Conservation (phyloP, 441 rosid species). For the Viola pubescens region DNA sequence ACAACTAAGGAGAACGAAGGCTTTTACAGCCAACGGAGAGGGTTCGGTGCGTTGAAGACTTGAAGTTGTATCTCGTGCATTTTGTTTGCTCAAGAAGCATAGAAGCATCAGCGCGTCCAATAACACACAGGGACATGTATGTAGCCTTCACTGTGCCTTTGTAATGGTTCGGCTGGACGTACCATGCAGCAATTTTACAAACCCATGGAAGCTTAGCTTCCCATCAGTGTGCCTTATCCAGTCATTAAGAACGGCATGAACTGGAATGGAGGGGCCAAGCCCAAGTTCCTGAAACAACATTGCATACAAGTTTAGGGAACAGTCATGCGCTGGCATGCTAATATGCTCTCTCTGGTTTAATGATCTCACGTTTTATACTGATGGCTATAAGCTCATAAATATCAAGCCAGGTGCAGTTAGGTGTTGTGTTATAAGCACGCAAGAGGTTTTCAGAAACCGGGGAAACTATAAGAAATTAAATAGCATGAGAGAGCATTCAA, state of each 20-base stretch:
- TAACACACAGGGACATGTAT: neutral
- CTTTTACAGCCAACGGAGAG: neutral
- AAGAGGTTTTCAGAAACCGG: neutral
- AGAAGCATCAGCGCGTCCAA: neutral
- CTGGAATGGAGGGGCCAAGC: constrained; percentile 80
- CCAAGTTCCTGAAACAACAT: constrained; percentile 70
- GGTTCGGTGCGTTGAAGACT: neutral
- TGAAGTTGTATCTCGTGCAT: neutral
- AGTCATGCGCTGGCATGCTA: too few relatives aligned
- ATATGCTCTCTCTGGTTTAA: neutral
- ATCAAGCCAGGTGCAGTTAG: neutral
- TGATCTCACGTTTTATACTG: neutral
- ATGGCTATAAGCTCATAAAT: neutral
- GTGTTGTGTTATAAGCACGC: neutral
- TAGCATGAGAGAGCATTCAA: constrained; percentile 1
- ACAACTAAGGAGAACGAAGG: neutral
- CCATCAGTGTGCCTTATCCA: constrained; percentile 90
- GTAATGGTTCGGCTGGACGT: constrained; percentile 48
- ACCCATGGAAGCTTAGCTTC: constrained; percentile 92
- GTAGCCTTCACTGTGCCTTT: constrained; percentile 34
- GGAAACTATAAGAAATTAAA: neutral
- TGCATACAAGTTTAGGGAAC: neutral
- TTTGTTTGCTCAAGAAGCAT: neutral
- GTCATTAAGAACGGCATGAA: constrained; percentile 70
- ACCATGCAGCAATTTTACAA: constrained; percentile 71